Evolutionary conservation across 345 rosid species (phyloP).

Genomic region (Isatis tinctoria): DNA sequence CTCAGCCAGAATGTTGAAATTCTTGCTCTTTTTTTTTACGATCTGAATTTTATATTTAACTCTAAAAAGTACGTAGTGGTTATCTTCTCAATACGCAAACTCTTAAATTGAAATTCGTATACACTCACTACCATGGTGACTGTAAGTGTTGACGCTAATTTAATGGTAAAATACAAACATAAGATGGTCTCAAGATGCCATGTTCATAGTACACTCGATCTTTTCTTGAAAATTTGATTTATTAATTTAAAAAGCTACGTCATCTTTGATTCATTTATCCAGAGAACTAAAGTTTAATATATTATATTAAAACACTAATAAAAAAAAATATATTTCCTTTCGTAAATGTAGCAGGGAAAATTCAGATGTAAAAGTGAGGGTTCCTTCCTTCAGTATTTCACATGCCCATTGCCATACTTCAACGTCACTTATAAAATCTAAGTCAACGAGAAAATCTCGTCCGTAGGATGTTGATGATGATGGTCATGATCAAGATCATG

Average conservation of each 20-base stretch:
- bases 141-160: not conserved
- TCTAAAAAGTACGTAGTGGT: not conserved
- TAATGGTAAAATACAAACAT: not conserved
- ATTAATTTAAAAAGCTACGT: not conserved
- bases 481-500: slow-evolving; percentile 13
- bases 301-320: not conserved
- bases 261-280: not conserved
- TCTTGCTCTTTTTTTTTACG: not conserved
- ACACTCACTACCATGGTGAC: not conserved
- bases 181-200: not conserved
- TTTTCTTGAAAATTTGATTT: not conserved
- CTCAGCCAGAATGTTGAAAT: not conserved
- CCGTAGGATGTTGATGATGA: slow-evolving; percentile 24
- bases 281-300: not conserved
- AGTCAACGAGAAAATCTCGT: slow-evolving; percentile 33
- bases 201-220: not conserved
- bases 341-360: slow-evolving; percentile 26
- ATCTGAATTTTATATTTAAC: not conserved
- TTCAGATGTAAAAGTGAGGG: slow-evolving; percentile 28
- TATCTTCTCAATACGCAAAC: not conserved
- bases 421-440: slow-evolving; percentile 28
- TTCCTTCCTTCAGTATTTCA: slow-evolving; percentile 25
- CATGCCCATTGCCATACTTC: slow-evolving; percentile 32
- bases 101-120: not conserved
- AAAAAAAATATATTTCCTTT: slow-evolving; percentile 5